Base-by-base conservation (phyloP, 208 protist genomes). In the Leishmania aethiopica region DNA sequence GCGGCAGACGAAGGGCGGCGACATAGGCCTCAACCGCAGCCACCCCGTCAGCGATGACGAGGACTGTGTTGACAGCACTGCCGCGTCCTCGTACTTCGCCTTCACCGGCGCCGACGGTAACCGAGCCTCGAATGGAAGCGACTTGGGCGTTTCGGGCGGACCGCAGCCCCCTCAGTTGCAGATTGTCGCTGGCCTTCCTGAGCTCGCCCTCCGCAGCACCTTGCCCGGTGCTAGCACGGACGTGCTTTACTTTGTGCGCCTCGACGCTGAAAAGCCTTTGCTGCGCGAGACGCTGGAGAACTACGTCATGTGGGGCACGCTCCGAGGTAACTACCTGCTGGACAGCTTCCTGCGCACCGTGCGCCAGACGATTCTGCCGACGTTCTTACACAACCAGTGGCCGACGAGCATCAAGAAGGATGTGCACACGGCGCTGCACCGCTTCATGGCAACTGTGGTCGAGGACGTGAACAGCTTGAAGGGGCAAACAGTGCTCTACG, bases 401-500 rank as follows among this genome's bases (percentile, higher is more conserved):
- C 98, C 98, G 15, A 98, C 97, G 60, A 98, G 95, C 88, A 97
- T 99, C 71, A 90, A 98, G 87, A 99, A 99, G 85, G 98, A 99
- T 77, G 98, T 99, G 70, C 86, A 94, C 45, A 90, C 93, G 1
- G 87, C 98, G 28, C 81, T 99, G 69, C 98, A 99, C 88, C 98
- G 98, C 76, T 99, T 99, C 88, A 99, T 99, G 97, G 98, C 99
- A 22, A 92, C 85, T 25, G 93, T 99, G 79, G 99, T 98, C 3
- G 98, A 99, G 89, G 98, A 98, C 57, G 91, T 97, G 66, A 97
- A 98, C 85, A 91, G 98, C 8, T 79, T 98, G 19, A 95, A 98
- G 79, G 98, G 98, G 2, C 96, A 88, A 45, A 99, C 99, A 19
- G 96, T 99, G n/a, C 88, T 99, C n/a, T 99, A 99, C 89, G n/a